Evolutionary conservation across 2,329 filamentous ascomycete species (phyloP).

Genomic region (Bipolaris oryzae): DNA sequence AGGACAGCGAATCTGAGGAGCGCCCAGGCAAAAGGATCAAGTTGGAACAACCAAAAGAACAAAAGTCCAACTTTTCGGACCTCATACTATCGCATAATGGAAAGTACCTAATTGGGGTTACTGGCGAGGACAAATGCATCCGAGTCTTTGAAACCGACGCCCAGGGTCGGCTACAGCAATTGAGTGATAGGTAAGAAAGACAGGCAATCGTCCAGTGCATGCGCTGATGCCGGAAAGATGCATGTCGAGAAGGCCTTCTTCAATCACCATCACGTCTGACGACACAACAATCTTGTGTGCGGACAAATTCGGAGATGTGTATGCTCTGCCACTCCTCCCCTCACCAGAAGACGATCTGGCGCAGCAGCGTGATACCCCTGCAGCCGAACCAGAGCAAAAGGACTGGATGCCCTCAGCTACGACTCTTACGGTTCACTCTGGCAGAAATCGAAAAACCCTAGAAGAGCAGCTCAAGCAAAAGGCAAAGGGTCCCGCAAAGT

Average conservation of each 20-base stretch:
- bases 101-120: constrained; percentile 75
- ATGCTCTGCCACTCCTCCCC: constrained; percentile 75
- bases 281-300: constrained; percentile 76
- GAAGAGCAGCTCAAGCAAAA: constrained; percentile 61
- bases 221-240: constrained; percentile 56
- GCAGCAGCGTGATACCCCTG: constrained; percentile 26
- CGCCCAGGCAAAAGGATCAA: constrained; percentile 53
- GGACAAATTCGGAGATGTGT: constrained; percentile 98
- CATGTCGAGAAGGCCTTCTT: constrained; percentile 90
- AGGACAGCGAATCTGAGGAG: constrained; percentile 37
- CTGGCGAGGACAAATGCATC: constrained; percentile 89
- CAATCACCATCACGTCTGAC: constrained; percentile 72
- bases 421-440: constrained; percentile 65
- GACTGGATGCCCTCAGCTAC: constrained; percentile 60
- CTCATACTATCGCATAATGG: constrained; percentile 68
- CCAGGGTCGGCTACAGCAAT: constrained; percentile 65
- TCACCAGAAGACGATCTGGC: constrained; percentile 39
- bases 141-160: constrained; percentile 76
- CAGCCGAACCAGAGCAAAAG: constrained; percentile 36
- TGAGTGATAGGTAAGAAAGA: constrained; percentile 70
- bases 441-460: constrained; percentile 63
- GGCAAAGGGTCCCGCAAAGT: constrained; percentile 51
- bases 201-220: background rate
- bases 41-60: constrained; percentile 39
- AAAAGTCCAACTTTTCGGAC: constrained; percentile 69